These are phyloP conservation scores for Xylaria sp. DNA, from an alignment of 2,329 filamentous ascomycete species.

Conservation along the genomic window DNA sequence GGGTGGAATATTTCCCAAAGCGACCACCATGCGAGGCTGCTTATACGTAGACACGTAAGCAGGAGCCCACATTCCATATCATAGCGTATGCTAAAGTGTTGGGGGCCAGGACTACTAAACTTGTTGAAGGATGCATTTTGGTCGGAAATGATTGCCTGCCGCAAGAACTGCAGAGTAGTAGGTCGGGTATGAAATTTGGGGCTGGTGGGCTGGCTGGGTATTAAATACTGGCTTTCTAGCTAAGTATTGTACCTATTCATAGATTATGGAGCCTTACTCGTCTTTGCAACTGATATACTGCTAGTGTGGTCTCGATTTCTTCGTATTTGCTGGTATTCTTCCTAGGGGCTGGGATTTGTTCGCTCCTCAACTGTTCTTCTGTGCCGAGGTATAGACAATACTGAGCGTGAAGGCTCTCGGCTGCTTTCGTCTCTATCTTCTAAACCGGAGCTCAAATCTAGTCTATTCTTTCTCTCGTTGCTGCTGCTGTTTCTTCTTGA, in stretches of 20 bases:
- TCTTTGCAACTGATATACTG: background rate
- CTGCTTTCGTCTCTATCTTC: conserved; percentile 9
- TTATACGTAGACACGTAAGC: background rate
- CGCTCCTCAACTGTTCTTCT: too few species aligned
- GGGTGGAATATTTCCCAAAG: background rate
- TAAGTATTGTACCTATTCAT: conserved; percentile 18
- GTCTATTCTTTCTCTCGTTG: conserved; percentile 8
- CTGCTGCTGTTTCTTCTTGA: conserved; percentile 20
- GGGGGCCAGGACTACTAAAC: too few species aligned
- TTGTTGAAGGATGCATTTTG: too few species aligned
- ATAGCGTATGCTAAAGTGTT: background rate
- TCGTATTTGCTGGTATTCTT: background rate
- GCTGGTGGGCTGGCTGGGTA: background rate
- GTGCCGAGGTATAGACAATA: background rate
- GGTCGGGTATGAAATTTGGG: background rate
- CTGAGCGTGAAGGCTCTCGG: background rate
- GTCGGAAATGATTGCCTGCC: too few species aligned
- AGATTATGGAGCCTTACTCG: background rate
- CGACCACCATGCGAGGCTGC: background rate
- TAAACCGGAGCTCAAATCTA: background rate
- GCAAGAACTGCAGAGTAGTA: background rate
- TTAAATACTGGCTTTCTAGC: background rate
- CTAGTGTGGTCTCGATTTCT: background rate
- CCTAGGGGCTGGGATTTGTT: background rate
- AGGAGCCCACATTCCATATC: background rate